These are phyloP conservation scores for Calocera cornea DNA, from an alignment of 768 basidiomycete species.

Conservation along the genomic window DNA sequence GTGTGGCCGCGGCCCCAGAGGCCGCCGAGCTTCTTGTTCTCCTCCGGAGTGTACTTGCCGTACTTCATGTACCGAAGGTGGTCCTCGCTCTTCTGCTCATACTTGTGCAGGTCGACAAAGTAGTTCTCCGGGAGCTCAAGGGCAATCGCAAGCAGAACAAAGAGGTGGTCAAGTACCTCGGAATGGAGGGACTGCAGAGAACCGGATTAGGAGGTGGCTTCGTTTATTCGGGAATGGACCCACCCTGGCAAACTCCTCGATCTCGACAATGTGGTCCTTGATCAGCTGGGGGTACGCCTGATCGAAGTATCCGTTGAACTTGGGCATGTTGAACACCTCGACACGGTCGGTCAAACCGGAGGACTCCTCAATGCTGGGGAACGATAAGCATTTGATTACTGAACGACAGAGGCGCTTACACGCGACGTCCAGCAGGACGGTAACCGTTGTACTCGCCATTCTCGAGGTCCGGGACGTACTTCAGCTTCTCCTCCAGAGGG, in stretches of 20 bases:
- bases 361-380: slow-evolving; percentile 27
- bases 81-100: slow-evolving; percentile 24
- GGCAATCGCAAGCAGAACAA: slow-evolving; percentile 21
- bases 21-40: slow-evolving; percentile 17
- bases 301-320: slow-evolving; percentile 22
- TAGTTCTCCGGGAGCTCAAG: slow-evolving; percentile 19
- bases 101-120: slow-evolving; percentile 17
- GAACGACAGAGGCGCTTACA: slow-evolving; percentile 6
- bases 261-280: slow-evolving; percentile 7
- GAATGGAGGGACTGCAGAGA: slow-evolving; percentile 19
- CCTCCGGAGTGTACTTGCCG: slow-evolving; percentile 18
- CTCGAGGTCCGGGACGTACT: slow-evolving; percentile 23
- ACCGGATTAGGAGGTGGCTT: slow-evolving; percentile 24
- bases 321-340: slow-evolving; percentile 30
- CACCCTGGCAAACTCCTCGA: slow-evolving; percentile 17
- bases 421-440: not conserved
- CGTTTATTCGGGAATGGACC: slow-evolving; percentile 21
- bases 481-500: slow-evolving; percentile 27
- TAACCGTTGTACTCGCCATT: slow-evolving; percentile 20
- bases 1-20: slow-evolving; percentile 19
- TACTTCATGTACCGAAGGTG: slow-evolving; percentile 52
- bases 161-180: slow-evolving; percentile 22
- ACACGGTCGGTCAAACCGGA: slow-evolving; percentile 29
- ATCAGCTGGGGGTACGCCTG: slow-evolving; percentile 16
- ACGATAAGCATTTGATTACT: not conserved